Evolutionary conservation across 2,329 filamentous ascomycete genomes (phyloP).

Genomic region (Lachnellula hyalina): DNA sequence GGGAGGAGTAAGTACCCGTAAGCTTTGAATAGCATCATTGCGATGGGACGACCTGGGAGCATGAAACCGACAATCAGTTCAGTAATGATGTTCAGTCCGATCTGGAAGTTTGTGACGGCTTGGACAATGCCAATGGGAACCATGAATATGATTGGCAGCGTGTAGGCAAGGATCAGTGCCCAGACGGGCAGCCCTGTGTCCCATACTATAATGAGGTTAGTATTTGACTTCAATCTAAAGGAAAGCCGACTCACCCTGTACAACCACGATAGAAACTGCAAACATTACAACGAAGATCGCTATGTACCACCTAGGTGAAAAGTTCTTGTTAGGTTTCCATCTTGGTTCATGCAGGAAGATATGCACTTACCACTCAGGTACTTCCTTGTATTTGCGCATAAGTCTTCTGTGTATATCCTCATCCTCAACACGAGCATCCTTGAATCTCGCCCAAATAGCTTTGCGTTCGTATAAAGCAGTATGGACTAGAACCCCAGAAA

Average conservation of each 20-base stretch:
- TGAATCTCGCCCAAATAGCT: conserved; percentile 49
- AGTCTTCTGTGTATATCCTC: conserved; percentile 48
- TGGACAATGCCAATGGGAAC: conserved; percentile 36
- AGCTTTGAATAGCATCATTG: conserved; percentile 77
- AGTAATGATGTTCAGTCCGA: conserved; percentile 44
- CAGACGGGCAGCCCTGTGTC: conserved; percentile 31
- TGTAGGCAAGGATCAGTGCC: conserved; percentile 30
- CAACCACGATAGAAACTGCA: conserved; percentile 31
- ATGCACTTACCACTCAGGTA: conserved; percentile 41
- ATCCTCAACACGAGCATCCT: conserved; percentile 32
- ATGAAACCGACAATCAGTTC: conserved; percentile 46
- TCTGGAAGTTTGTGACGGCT: conserved; percentile 45
- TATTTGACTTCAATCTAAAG: background rate
- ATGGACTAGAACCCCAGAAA: conserved; percentile 56
- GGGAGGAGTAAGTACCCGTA: conserved; percentile 38
- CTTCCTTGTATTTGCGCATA: conserved; percentile 51
- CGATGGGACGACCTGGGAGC: conserved; percentile 55
- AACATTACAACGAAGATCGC: conserved; percentile 43
- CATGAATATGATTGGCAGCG: conserved; percentile 28
- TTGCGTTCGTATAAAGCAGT: conserved; percentile 62
- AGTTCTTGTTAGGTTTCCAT: too few species aligned
- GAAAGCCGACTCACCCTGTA: background rate
- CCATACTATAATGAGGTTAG: background rate
- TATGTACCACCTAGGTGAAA: conserved; percentile 34
- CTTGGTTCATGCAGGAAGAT: too few species aligned